These are phyloP conservation scores for Mesembryanthemum crystallinum DNA, from an alignment of 148 eudicot genomes.

Conservation along the genomic window DNA sequence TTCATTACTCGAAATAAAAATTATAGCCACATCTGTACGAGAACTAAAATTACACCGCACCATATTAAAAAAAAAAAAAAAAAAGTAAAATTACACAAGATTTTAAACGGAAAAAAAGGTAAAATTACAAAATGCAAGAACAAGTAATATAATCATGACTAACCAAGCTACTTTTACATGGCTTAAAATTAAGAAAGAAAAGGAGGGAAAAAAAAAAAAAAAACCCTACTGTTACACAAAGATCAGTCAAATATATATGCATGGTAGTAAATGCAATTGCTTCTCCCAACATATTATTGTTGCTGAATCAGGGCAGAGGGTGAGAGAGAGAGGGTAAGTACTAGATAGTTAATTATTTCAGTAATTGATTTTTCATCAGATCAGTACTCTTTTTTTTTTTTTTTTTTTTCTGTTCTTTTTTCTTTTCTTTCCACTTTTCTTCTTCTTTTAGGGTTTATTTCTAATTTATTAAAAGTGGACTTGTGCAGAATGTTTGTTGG, in stretches of 20 bases:
- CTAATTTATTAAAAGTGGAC: constrained; percentile 15
- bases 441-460: constrained; percentile 5
- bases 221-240: not conserved
- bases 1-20: not conserved
- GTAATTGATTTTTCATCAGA: not conserved
- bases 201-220: not conserved
- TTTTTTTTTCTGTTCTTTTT: not conserved
- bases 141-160: not conserved
- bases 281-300: not conserved
- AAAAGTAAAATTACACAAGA: too few species aligned
- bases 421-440: not conserved
- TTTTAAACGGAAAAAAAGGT: too few species aligned
- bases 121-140: not conserved
- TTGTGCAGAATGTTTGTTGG: constrained; percentile 78
- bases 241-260: constrained; percentile 4
- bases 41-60: constrained; percentile 4
- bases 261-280: constrained; percentile 9
- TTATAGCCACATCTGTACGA: constrained; percentile 15
- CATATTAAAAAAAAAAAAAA: not conserved
- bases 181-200: not conserved
- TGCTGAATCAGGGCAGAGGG: constrained; percentile 9
- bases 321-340: not conserved
- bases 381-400: too few species aligned
- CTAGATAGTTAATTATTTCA: not conserved
- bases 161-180: constrained; percentile 2